phyloP scores from a whole-genome alignment of 495 filamentous ascomycete species.

The Pyronema domesticum region DNA sequence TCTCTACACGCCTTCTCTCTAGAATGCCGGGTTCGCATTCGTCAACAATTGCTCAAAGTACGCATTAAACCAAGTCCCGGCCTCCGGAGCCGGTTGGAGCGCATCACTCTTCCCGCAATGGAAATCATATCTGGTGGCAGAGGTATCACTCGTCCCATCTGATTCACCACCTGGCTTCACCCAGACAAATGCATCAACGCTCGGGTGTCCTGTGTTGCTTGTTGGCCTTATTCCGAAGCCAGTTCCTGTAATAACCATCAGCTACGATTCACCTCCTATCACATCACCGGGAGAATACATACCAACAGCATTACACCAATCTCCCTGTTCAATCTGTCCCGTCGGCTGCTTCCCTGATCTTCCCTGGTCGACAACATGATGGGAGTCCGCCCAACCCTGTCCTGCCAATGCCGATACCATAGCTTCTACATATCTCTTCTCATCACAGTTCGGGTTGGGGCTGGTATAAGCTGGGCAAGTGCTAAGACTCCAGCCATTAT shows the following conservation, averaged over 20 bases:
- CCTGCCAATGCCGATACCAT: conserved; percentile 42
- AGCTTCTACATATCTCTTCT: conserved; percentile 52
- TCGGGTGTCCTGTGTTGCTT: conserved; percentile 32
- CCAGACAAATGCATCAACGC: conserved; percentile 43
- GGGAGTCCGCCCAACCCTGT: conserved; percentile 44
- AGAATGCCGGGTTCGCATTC: conserved; percentile 46
- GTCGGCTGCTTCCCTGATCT: conserved; percentile 34
- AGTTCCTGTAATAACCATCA: conserved; percentile 7
- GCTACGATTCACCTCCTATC: too few species aligned
- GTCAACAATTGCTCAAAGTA: conserved; percentile 53
- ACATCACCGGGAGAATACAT: neutral
- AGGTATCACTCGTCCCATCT: conserved; percentile 52
- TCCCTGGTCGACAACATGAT: conserved; percentile 52
- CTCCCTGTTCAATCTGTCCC: conserved; percentile 53
- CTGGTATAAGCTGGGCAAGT: conserved; percentile 32
- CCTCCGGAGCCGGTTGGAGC: conserved; percentile 48
- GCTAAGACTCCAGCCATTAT: conserved; percentile 33
- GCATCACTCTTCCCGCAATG: conserved; percentile 41
- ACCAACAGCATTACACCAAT: conserved; percentile 55
- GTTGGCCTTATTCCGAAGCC: conserved; percentile 39
- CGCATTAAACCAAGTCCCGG: conserved; percentile 61
- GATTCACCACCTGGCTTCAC: conserved; percentile 54
- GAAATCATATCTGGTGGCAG: conserved; percentile 48
- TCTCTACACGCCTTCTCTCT: too few species aligned
- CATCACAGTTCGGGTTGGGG: conserved; percentile 37